These are phyloP conservation scores for Fomitopsis schrenkii DNA, from an alignment of 1,284 basidiomycete species.

Conservation along the genomic window DNA sequence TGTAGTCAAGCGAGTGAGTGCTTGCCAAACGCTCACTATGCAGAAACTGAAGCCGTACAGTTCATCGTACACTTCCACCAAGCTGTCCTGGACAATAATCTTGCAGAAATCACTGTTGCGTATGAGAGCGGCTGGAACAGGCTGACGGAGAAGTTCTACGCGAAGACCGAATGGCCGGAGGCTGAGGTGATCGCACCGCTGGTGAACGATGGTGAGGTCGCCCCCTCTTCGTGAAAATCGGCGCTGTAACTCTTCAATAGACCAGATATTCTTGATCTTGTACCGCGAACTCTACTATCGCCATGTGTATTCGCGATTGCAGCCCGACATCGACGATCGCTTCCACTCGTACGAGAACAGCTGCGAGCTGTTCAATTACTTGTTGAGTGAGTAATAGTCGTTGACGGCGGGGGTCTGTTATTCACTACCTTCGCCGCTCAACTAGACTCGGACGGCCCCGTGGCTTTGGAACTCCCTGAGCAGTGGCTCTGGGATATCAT, in stretches of 20 bases:
- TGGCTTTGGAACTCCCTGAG: conserved; percentile 87
- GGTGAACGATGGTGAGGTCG: conserved; percentile 80
- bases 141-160: conserved; percentile 93
- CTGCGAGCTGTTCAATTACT: conserved; percentile 97
- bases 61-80: conserved; percentile 92
- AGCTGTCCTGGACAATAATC: conserved; percentile 83
- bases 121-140: conserved; percentile 98
- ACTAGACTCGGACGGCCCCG: conserved; percentile 89
- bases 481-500: conserved; percentile 99
- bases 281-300: conserved; percentile 95
- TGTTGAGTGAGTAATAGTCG: conserved; percentile 54
- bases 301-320: conserved; percentile 93
- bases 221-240: neutral
- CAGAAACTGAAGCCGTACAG: conserved; percentile 33
- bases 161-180: conserved; percentile 96
- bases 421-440: neutral
- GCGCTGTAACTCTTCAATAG: conserved; percentile 32
- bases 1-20: conserved; percentile 71
- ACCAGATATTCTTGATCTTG: conserved; percentile 92
- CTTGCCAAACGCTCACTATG: neutral
- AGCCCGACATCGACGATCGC: conserved; percentile 94
- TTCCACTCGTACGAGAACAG: conserved; percentile 99
- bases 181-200: conserved; percentile 93
- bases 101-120: conserved; percentile 84
- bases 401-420: conserved; percentile 6